Percentiles rank a stretch among this genome's conserved stretches.
Conservation (phyloP, 2,329 filamentous ascomycete species). For the Xylariaceae sp. region DNA sequence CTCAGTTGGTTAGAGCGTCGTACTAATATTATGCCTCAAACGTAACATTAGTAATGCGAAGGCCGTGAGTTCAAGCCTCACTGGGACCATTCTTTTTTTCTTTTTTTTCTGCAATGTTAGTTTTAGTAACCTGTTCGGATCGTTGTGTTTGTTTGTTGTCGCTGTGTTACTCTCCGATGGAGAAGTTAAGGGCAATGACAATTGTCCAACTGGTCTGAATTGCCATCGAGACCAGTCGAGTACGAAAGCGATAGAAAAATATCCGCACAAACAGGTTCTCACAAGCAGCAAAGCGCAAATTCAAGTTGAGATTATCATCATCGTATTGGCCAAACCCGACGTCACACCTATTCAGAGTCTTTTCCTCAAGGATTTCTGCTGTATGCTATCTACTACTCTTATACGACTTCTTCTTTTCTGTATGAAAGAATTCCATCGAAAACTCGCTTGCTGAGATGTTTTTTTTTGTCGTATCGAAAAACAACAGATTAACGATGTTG, state of each 20-base stretch:
- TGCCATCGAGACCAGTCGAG: too few species aligned
- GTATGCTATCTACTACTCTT: slow-evolving; percentile 9
- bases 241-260: too few species aligned
- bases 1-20: slow-evolving; percentile 4
- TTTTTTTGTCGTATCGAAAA: neutral
- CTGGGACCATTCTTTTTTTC: neutral
- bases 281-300: neutral
- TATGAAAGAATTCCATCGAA: neutral
- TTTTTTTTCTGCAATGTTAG: neutral
- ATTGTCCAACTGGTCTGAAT: too few species aligned
- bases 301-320: neutral
- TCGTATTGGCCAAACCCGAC: neutral
- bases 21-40: neutral
- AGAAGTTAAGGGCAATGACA: too few species aligned
- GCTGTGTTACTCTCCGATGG: too few species aligned
- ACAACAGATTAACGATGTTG: too few species aligned
- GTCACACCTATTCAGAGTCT: neutral
- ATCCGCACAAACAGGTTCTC: too few species aligned
- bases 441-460: slow-evolving; percentile 4
- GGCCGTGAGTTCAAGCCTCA: slow-evolving; percentile 4
- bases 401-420: neutral
- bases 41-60: slow-evolving; percentile 1
- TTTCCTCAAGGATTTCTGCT: neutral
- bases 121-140: too few species aligned
- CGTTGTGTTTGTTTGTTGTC: too few species aligned